Conservation (phyloP, 805 yeast genomes). For the Zygoascus biomembranicola region DNA sequence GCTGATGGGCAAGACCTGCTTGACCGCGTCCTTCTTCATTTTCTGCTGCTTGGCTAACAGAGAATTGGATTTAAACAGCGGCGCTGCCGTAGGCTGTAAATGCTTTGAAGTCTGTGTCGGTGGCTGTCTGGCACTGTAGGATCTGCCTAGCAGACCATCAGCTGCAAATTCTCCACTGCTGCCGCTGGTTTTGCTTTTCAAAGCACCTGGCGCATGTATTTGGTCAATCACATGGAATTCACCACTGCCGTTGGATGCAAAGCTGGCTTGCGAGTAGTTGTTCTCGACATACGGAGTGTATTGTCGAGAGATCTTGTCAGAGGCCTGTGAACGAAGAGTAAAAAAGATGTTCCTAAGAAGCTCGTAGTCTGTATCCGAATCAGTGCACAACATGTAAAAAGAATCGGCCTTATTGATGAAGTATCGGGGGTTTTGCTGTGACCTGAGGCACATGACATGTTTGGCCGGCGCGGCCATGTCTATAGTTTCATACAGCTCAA, state of each 20-base stretch:
- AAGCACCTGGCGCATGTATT: neutral
- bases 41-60: conserved; percentile 8
- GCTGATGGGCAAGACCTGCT: neutral
- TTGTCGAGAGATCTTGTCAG: neutral
- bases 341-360: conserved; percentile 23
- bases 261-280: neutral
- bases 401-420: conserved; percentile 15
- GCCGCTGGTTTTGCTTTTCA: neutral
- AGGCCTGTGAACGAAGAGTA: conserved; percentile 20
- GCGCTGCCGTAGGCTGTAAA: neutral
- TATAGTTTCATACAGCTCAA: neutral
- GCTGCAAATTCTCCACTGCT: neutral
- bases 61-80: conserved; percentile 9
- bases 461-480: conserved; percentile 13
- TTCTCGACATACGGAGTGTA: neutral
- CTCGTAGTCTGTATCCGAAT: conserved; percentile 20
- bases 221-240: neutral
- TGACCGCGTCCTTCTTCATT: neutral
- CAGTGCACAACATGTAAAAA: conserved; percentile 18
- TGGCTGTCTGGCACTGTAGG: neutral
- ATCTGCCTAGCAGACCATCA: conserved; percentile 1
- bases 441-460: conserved; percentile 17
- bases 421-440: conserved; percentile 16
- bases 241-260: neutral
- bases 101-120: neutral